Evolutionary conservation across 768 basidiomycete genomes (phyloP), one percentile per base, ranked within the genome.

Genomic region (Tulasnella sp.): DNA sequence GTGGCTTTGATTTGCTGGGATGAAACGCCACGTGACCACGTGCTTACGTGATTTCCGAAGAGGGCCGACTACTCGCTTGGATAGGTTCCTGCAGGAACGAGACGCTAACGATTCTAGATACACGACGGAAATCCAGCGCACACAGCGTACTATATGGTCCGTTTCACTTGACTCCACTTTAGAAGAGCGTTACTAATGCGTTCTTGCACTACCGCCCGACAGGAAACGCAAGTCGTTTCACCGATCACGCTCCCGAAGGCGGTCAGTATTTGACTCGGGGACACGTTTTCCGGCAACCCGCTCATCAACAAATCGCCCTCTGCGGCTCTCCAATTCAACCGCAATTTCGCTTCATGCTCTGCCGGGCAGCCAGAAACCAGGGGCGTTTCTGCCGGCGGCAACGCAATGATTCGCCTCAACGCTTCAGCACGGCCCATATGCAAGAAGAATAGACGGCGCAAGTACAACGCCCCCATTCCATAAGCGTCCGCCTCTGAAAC

Each of bases 391-490:
- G 28, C n/a, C 18, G 54, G 77, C n/a, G 54, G 77, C 24, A 42
- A 14, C 22, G 60, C 14, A 34, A 78, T 5, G 0, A 78, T 64
- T 31, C 64, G 48, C 58, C 20, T 64, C 20, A 78, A 42, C n/a
- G 58, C 44, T 22, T 64, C 54, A 11, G 37, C 31, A 14, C 37
- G 77, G 11, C 94, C 94, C 83, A 94, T 92, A 83, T 96, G 95
- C 37, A 96, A 87, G 84, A 94, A 94, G 85, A 95, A 94, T 41
- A 96, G 88, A 37, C 92, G 91, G 83, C 94, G 95, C 82, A 96
- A 87, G 83, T 96, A 95, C 31, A 91, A 86, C 2, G 94, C 89
- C 9, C 94, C 94, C 76, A 96, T 95, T 69, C 87, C 88, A 69
- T 89, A 87, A 5, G 91, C 93, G 85, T 92, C 88, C 69, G 91